Evolutionary conservation across 176 grass and related monocot genomes (phyloP).

Genomic region (Aegilops tauschii): DNA sequence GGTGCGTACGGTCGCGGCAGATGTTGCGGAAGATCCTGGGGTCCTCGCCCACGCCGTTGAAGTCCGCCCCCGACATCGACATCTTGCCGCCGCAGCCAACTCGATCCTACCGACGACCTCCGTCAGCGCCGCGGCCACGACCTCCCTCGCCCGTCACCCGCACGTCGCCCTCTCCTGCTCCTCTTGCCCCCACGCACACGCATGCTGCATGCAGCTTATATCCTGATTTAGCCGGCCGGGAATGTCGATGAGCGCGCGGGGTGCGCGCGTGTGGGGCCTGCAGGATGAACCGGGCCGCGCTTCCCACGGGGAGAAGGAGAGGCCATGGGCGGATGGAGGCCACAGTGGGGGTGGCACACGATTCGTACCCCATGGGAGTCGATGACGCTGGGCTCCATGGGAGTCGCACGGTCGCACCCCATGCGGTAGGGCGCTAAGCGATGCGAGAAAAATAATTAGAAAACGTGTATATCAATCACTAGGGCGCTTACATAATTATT

Average conservation of each 20-base stretch:
- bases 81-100: constrained; percentile 27
- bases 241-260: constrained; percentile 10
- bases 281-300: not conserved
- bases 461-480: too few species aligned
- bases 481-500: too few species aligned
- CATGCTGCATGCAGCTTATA: not conserved
- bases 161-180: too few species aligned
- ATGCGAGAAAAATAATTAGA: too few species aligned
- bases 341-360: too few species aligned
- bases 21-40: constrained; percentile 79
- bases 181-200: not conserved
- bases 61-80: constrained; percentile 71
- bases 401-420: too few species aligned
- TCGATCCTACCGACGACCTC: not conserved
- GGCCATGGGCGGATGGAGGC: too few species aligned
- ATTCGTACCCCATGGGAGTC: too few species aligned
- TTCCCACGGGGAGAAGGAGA: constrained; percentile 17
- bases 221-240: constrained; percentile 40
- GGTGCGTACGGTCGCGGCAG: constrained; percentile 70
- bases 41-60: constrained; percentile 55
- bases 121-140: not conserved
- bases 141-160: not conserved
- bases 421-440: too few species aligned
- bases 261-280: not conserved
- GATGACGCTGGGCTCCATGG: too few species aligned